phyloP scores from a whole-genome alignment of 805 yeast species.

The Clavispora phyllophila region DNA sequence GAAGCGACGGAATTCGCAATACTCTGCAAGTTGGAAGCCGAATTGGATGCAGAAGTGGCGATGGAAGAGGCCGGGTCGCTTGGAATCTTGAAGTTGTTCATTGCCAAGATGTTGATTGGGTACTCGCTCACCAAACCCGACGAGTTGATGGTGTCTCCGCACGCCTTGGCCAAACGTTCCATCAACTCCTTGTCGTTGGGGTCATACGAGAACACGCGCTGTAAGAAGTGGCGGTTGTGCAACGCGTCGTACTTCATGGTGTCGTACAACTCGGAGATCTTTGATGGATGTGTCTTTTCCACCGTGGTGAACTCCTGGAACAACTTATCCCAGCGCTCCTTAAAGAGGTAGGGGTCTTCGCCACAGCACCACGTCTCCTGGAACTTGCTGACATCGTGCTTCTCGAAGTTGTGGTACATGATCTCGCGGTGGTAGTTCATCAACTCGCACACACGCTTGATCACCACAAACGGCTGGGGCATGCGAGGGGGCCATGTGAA shows the following conservation, averaged over 20 bases:
- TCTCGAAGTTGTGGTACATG: constrained; percentile 73
- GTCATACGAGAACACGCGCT: constrained; percentile 70
- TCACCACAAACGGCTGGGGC: constrained; percentile 95
- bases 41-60: constrained; percentile 18
- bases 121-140: constrained; percentile 60
- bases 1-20: constrained; percentile 24
- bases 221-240: constrained; percentile 86
- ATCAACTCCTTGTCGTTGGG: constrained; percentile 37
- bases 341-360: constrained; percentile 85
- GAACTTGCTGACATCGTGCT: constrained; percentile 59
- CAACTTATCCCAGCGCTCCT: constrained; percentile 95
- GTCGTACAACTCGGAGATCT: constrained; percentile 92
- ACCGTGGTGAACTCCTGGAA: constrained; percentile 88
- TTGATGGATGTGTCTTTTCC: constrained; percentile 96
- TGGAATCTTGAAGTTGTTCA: constrained; percentile 68
- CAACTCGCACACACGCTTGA: constrained; percentile 88
- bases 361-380: constrained; percentile 94
- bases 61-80: constrained; percentile 22
- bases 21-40: constrained; percentile 19
- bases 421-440: constrained; percentile 87
- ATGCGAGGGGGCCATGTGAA: constrained; percentile 98
- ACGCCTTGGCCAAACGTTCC: constrained; percentile 32
- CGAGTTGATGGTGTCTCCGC: constrained; percentile 42
- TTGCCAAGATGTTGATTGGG: constrained; percentile 69
- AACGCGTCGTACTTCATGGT: constrained; percentile 98